Base-by-base conservation (phyloP, 129 eudicot species). In the Gnaphalium uliginosum region DNA sequence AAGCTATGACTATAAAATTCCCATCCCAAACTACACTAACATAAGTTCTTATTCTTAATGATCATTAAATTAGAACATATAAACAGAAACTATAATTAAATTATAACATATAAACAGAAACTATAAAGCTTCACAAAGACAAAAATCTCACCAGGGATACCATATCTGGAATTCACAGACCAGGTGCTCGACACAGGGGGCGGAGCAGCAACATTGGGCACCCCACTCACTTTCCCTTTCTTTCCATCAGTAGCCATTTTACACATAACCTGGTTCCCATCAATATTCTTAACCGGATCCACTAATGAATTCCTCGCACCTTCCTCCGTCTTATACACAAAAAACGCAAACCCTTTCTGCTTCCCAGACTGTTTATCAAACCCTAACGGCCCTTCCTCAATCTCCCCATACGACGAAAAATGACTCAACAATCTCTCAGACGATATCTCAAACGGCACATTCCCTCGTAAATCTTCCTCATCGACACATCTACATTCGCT, bases 351-450 rank as follows among this genome's bases (percentile, higher is more conserved):
- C 13, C 98, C 98, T 48, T 85, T 93, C 0, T 75, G 79, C 71
- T 88, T 93, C 46, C 98, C 96, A 0, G 83, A 80, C 83, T 81
- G 90, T 76, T 90, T 93, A 82, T 93, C 96, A 73, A 93, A 89
- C 86, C 98, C 96, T 69, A 93, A 77, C n/a, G 98, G 95, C n/a
- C 98, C 96, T 50, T 93, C 98, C 75, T 93, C 98, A 11, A 90
- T 86, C 78, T 93, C 98, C 14, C 98, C 98, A 43, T 80, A 93
- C 58, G 76, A 63, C 2, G 86, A 63, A 68, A 93, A 93, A 33
- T 76, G 85, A 17, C 82, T 73, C 85, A 88, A 82, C 74, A 90
- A 54, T 64, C 87, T 85, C 77, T 86, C 96, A 1, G 89, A 76
- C 8, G 83, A 67, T 2, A 93, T 78, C 78, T 88, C 98, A 79